Base-by-base conservation (phyloP, 805 yeast genomes). In the Ogataea paradorogensis region DNA sequence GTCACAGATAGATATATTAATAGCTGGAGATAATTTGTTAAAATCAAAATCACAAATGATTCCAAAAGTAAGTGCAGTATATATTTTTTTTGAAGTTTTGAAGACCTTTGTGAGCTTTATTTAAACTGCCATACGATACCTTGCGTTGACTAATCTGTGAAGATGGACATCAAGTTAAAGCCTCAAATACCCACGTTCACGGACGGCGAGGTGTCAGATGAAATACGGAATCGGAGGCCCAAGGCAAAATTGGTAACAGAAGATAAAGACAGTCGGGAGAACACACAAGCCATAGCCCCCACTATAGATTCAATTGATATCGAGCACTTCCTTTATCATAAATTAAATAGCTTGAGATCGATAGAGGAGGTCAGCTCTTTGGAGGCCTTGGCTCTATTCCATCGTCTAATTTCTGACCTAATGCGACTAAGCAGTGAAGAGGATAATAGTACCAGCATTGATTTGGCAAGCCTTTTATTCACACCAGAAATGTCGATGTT, bases 311-410 rank as follows among this genome's bases (percentile, higher is more conserved):
- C 53, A 4, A 37, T 59, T 3, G 43, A 76, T 61, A 23, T 67
- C 51, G 54, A 63, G 53, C 48, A 66, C 40, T 39, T 68, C 57
- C 22, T 56, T 24, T 18, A 50, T 15, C 26, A 52, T 46, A 37
- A 45, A 13, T 27, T 61, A 35, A 42, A 45, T 16, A 42, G 40
- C 40, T 33, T 61, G 3, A 42, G 30, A 7, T 31, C 44, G 10
- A 20, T 60, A 10, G 41, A 45, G 8, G 57, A 57, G 9, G 36
- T 63, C 8, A 43, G 38, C 10, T 53, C 63, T 6, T 33, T 48
- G n/a, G 58, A 61, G 34, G 56, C 65, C 5, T 44, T 63, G 43
- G 53, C 62, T 1, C 20, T 63, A 9, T 51, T 63, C 14, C 24
- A 51, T 14, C 46, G 55, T 14, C 46, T 62, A 10, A 40, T 62